Percentiles rank a stretch among this genome's conserved stretches.
Evolutionary conservation across 73 alveolate genomes (phyloP).

Genomic region (Tetrahymena malaccensis): DNA sequence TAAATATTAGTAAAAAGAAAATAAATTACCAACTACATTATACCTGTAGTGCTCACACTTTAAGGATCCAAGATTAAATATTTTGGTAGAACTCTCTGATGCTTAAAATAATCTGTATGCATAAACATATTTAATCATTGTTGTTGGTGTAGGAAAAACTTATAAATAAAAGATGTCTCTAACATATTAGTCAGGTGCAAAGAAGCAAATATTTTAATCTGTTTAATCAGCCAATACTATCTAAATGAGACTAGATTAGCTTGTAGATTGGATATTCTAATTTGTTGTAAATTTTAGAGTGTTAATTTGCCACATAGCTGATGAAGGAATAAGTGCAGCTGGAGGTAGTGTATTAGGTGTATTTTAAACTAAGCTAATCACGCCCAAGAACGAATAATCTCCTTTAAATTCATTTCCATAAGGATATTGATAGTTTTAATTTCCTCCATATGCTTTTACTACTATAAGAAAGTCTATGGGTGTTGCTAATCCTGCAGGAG

Average conservation of each 20-base stretch:
- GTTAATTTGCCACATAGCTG: not conserved
- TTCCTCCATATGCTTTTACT: not conserved
- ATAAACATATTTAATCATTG: not conserved
- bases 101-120: not conserved
- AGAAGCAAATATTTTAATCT: not conserved
- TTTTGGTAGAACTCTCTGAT: not conserved
- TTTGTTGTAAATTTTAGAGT: not conserved
- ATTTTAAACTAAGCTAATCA: not conserved
- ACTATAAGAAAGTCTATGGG: not conserved
- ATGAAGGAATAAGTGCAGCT: not conserved
- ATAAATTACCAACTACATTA: not conserved
- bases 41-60: not conserved
- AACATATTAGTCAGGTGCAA: not conserved
- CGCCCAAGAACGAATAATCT: not conserved
- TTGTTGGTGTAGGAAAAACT: not conserved
- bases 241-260: not conserved
- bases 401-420: not conserved
- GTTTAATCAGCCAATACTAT: not conserved
- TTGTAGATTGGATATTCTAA: not conserved
- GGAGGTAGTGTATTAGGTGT: not conserved
- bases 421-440: not conserved
- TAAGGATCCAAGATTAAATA: not conserved
- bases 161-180: not conserved
- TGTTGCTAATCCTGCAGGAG: not conserved
- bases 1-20: not conserved